Base-by-base conservation (phyloP, 1,139 yeast genomes). In the Saccharomycopsis hybrid region DNA sequence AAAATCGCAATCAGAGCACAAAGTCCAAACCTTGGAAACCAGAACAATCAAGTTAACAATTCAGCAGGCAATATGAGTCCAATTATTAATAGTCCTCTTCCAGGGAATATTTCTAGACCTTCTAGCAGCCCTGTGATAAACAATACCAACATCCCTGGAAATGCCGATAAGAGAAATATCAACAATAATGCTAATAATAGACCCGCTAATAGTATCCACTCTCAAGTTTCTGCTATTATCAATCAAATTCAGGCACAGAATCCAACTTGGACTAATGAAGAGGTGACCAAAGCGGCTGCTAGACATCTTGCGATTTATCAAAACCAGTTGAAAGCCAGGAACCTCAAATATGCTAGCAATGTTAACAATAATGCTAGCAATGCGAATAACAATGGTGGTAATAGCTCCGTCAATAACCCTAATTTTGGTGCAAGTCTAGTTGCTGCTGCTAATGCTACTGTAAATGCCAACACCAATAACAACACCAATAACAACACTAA, bases 201-300 rank as follows among this genome's bases (percentile, higher is more conserved):
- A 30, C 32, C 5, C 9, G 3, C n/a, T 9, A 27, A n/a, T 9
- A 40, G 24, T 29, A 31, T 13, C 32, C 27, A 37, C 31, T 49
- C 82, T 1, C 90, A 83, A 59, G 83, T 84, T 2, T 76, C 86
- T 5, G 84, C 85, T 1, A 74, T 85, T 47, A 78, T 85, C 53
- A 79, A 76, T 55, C 82, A 84, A 49, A 81, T 84, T 50, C 85
- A 82, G 58, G 71, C 76, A 24, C 84, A 82, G 60, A 78, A 85
- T 60, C 94, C 94, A 1, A 75, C 74, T 31, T 68, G 82, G 60
- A 71, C 83, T 2, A 80, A 82, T 55, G 86, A 81, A 52, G 88
- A 84, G 58, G 89, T 83, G 1, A 80, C 59, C 60, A 62, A 52
- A 18, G 52, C 56, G 11, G 50, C 55, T 9, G 50, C 45, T 32